Base-by-base conservation (phyloP, 1,284 basidiomycete genomes). In the Apiotrichum porosum region DNA sequence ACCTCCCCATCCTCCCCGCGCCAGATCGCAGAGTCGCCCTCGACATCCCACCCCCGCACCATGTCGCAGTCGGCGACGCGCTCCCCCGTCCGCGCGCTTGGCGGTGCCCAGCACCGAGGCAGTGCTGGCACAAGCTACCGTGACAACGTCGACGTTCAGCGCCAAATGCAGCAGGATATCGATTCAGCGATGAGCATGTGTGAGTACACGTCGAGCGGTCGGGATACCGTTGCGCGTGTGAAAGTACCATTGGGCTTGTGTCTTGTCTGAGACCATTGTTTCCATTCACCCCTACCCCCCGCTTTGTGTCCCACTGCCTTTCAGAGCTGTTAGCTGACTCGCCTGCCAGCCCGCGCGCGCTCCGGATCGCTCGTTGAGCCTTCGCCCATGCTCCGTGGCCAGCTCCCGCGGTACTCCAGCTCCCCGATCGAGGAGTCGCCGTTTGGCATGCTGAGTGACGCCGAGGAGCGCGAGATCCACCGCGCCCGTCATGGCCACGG, bases 391-490 rank as follows among this genome's bases (percentile, higher is more conserved):
- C 40, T 54, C 14, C 55, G 57, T 22, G 54, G 61, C 21, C 56
- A 14, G 55, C 53, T 19, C 54, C 60, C 41, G 37, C 58, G 58
- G 12, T 65, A 60, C 48, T 61, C 65, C 10, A 58, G 61, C 9
- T 67, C 63, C 2, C 68, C 68, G 9, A 71, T 72, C 35, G 67
- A 72, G 19, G 72, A 73, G 44, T 42, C 58, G 9, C 58, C 65
- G 8, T 75, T 75, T 46, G 67, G 71, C 1, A 70, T 70, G 66
- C 58, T 75, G 10, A 69, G 67, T 9, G 68, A 71, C 21, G 54
- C 65, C 3, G 72, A 74, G 55, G 73, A 75, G 49, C 68, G 65
- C 4, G 69, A 71, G 45, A 65, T 74, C 61, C 56, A 68, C 31
- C 64, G 69, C 18, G 71, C 71, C 1, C 49, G 68, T 23, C 42